A percentile compares a stretch with the other conserved stretches of the same genome.
phyloP scores from a whole-genome alignment of 2,329 filamentous ascomycete genomes.

The Chrysoporthe austroafricana region DNA sequence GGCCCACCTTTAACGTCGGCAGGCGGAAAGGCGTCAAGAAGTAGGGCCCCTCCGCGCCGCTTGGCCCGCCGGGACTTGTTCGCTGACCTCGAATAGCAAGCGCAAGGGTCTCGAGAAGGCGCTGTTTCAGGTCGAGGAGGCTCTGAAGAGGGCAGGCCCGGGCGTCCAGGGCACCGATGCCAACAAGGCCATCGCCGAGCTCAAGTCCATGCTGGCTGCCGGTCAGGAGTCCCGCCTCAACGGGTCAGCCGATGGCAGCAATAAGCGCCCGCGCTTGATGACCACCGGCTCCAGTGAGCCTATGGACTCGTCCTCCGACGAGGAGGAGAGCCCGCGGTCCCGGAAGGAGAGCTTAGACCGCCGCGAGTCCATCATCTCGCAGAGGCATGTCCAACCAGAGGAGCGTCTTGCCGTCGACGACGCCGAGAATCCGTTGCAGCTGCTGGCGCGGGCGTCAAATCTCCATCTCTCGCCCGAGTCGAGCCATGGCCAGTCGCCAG shows the following conservation, averaged over 20 bases:
- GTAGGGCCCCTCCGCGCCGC: constrained; percentile 44
- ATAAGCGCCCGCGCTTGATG: constrained; percentile 30
- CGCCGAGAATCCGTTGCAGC: constrained; percentile 74
- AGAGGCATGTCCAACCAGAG: constrained; percentile 38
- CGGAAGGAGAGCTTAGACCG: constrained; percentile 13
- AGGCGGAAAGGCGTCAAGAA: constrained; percentile 79
- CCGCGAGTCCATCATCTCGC: constrained; percentile 33
- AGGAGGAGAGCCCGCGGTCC: constrained; percentile 33
- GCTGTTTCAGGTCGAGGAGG: constrained; percentile 74
- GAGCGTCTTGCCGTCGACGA: constrained; percentile 68
- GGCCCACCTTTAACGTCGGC: constrained; percentile 74
- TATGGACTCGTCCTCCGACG: constrained; percentile 39
- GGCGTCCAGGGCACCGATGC: constrained; percentile 49
- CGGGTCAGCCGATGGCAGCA: constrained; percentile 26
- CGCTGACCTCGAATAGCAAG: constrained; percentile 55
- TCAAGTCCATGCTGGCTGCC: constrained; percentile 46
- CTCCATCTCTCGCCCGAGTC: constrained; percentile 57
- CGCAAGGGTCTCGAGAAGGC: constrained; percentile 75
- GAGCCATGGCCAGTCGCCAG: constrained; percentile 29
- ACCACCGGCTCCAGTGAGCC: constrained; percentile 34
- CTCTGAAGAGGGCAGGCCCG: constrained; percentile 57
- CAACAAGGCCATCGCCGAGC: constrained; percentile 49
- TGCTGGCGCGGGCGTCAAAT: constrained; percentile 74
- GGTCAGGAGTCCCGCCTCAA: constrained; percentile 30
- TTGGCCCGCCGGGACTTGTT: background rate